Percentiles rank a stretch among this genome's conserved stretches.
Conservation (phyloP, 129 eudicot species). For the Erigeron canadensis region DNA sequence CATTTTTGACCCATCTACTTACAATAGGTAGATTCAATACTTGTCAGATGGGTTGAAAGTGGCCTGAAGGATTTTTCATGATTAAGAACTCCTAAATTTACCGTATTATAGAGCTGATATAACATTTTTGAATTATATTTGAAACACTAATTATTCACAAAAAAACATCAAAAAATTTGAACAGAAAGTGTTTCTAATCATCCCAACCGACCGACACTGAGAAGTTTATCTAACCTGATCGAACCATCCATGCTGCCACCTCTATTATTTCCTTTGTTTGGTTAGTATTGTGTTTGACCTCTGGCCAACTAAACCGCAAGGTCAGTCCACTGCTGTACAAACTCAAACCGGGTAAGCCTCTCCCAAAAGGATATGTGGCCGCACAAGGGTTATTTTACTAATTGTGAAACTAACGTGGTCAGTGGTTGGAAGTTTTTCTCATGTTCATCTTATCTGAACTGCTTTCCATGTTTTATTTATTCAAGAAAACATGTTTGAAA, state of each 20-base stretch:
- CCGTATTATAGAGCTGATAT: not conserved
- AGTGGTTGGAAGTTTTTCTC: conserved; percentile 14
- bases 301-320: no score
- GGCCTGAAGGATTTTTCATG: not conserved
- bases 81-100: not conserved
- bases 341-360: no score
- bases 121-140: not conserved
- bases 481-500: not conserved
- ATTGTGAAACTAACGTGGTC: not conserved
- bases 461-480: not conserved
- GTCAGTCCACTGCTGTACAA: no score
- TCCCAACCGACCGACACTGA: not conserved
- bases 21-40: not conserved
- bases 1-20: not conserved
- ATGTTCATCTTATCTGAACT: not conserved
- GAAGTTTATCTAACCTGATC: not conserved
- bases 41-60: conserved; percentile 4
- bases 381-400: not conserved
- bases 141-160: not conserved
- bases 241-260: not conserved
- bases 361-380: no score
- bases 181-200: not conserved
- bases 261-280: conserved; percentile 1
- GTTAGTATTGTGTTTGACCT: not conserved
- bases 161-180: no score